phyloP scores from a whole-genome alignment of 2,329 filamentous ascomycete genomes.

The Pyrenophora teres region DNA sequence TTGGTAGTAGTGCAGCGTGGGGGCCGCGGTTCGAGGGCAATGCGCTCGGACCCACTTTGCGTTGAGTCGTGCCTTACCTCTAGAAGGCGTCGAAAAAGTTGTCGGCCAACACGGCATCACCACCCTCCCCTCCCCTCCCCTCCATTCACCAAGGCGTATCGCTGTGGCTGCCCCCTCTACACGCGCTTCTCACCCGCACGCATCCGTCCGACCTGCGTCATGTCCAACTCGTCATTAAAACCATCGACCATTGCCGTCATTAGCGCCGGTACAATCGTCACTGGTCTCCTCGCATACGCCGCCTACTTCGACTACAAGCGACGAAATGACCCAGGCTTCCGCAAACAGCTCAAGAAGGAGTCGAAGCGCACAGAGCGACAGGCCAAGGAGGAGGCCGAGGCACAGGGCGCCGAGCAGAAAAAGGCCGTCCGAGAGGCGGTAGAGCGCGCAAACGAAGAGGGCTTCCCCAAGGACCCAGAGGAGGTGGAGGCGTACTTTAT shows the following conservation, averaged over 20 bases:
- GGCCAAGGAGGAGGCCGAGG: slow-evolving; percentile 73
- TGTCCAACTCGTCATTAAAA: slow-evolving; percentile 31
- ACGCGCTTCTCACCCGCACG: slow-evolving; percentile 7
- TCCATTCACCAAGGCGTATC: slow-evolving; percentile 10
- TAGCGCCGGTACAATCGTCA: slow-evolving; percentile 62
- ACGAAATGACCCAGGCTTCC: slow-evolving; percentile 66
- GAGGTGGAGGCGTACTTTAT: slow-evolving; percentile 97
- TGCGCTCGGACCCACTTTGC: slow-evolving; percentile 31
- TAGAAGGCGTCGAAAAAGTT: slow-evolving; percentile 13
- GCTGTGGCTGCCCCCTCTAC: slow-evolving; percentile 1
- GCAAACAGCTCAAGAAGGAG: slow-evolving; percentile 70
- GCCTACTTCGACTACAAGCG: slow-evolving; percentile 70
- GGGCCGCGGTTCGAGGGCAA: slow-evolving; percentile 15
- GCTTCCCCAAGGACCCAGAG: slow-evolving; percentile 87
- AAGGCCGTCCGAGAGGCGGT: slow-evolving; percentile 76
- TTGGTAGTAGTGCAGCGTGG: neutral
- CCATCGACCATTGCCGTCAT: slow-evolving; percentile 60
- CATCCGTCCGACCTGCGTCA: slow-evolving; percentile 7
- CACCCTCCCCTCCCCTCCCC: slow-evolving; percentile 11
- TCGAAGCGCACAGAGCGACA: slow-evolving; percentile 72
- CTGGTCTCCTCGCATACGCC: slow-evolving; percentile 66
- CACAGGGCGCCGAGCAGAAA: slow-evolving; percentile 68
- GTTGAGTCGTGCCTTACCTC: slow-evolving; percentile 28
- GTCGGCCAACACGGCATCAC: slow-evolving; percentile 17
- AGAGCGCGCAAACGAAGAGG: slow-evolving; percentile 83